Conservation (phyloP, 139 green algal species). For the Closterium sp. region DNA sequence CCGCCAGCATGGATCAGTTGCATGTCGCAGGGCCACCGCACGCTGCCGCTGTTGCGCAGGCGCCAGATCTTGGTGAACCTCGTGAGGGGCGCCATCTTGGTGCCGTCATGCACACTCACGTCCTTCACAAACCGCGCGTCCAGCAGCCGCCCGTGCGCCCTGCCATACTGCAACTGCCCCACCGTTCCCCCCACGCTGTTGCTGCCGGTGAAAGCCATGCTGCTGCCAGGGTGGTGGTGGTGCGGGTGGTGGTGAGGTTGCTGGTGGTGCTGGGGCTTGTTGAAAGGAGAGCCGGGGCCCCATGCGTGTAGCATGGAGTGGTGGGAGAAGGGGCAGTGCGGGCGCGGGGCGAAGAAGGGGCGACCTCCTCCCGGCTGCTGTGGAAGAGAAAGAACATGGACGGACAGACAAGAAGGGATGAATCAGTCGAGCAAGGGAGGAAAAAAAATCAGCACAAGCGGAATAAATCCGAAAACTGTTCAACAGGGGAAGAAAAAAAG, state of each 20-base stretch:
- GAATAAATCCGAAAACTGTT: too few relatives aligned
- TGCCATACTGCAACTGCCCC: background rate
- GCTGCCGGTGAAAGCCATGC: background rate
- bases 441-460: too few relatives aligned
- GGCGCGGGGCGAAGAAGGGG: background rate
- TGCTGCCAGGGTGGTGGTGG: too few relatives aligned
- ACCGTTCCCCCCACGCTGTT: background rate
- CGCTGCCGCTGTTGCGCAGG: constrained; percentile 38
- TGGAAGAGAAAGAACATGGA: background rate
- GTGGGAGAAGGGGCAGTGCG: background rate
- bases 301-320: background rate
- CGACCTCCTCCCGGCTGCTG: background rate
- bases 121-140: constrained; percentile 53
- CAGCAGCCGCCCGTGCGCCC: background rate
- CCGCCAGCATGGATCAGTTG: constrained; percentile 20
- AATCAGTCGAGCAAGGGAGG: too few relatives aligned
- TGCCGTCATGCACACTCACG: constrained; percentile 50
- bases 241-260: too few relatives aligned
- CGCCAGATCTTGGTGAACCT: constrained; percentile 54
- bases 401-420: too few relatives aligned
- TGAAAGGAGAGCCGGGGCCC: background rate
- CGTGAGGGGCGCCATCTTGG: constrained; percentile 21
- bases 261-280: background rate
- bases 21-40: constrained; percentile 28
- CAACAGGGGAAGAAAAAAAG: too few relatives aligned